Percentiles rank a stretch among this genome's conserved stretches.
Evolutionary conservation across 129 eudicot genomes (phyloP).

Genomic region (Tagetes patula): DNA sequence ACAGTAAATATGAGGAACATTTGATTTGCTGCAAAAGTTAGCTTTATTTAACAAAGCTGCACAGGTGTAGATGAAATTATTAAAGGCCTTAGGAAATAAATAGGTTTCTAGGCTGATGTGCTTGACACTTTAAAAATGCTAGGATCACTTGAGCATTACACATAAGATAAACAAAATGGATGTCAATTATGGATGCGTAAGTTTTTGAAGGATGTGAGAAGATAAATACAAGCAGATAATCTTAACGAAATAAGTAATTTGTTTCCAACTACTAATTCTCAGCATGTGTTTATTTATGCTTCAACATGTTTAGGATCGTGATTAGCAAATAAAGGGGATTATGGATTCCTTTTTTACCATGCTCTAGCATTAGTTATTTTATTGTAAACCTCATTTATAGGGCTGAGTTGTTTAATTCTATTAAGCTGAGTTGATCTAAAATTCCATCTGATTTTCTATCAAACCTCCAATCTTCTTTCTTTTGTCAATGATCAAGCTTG

Average conservation of each 20-base stretch:
- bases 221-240: not conserved
- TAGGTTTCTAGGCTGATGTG: not conserved
- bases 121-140: not conserved
- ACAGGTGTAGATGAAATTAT: not conserved
- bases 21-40: not conserved
- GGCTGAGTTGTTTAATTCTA: no score
- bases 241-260: not conserved
- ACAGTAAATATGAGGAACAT: not conserved
- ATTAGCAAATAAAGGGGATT: no score
- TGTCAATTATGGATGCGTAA: not conserved
- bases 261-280: no score
- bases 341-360: no score
- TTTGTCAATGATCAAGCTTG: no score
- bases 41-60: not conserved
- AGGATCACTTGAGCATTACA: not conserved
- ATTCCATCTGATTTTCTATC: no score
- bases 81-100: not conserved
- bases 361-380: no score
- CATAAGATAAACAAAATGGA: not conserved
- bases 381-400: no score
- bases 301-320: no score
- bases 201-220: not conserved
- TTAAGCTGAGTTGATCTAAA: no score
- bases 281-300: no score
- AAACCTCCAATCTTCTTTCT: no score